phyloP scores from a whole-genome alignment of 768 basidiomycete species.

The Leccinum rimulosum region DNA sequence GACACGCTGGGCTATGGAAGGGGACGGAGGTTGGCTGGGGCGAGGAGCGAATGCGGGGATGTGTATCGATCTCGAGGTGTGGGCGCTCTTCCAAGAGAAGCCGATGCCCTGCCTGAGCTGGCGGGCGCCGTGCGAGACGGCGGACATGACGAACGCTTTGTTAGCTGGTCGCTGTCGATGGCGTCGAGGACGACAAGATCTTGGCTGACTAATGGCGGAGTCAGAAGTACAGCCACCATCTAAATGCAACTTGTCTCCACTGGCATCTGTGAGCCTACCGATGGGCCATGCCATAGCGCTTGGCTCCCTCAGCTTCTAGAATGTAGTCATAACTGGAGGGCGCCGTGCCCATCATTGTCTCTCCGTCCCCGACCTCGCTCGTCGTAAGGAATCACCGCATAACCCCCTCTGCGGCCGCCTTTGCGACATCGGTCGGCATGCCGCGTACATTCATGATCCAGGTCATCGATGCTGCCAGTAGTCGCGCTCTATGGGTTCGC shows the following conservation, averaged over 20 bases:
- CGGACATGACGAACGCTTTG: slow-evolving; percentile 16
- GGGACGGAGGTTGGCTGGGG: slow-evolving; percentile 19
- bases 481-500: slow-evolving; percentile 19
- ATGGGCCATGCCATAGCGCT: too few relatives aligned
- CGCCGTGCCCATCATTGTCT: too few relatives aligned
- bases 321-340: too few relatives aligned
- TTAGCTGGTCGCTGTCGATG: not conserved
- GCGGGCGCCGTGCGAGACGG: slow-evolving; percentile 26
- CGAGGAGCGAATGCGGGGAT: slow-evolving; percentile 37
- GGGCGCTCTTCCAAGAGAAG: not conserved
- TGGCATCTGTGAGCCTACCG: too few relatives aligned
- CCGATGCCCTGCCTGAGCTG: slow-evolving; percentile 27
- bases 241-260: too few relatives aligned
- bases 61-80: slow-evolving; percentile 43
- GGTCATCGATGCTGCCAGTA: slow-evolving; percentile 5
- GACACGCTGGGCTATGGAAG: slow-evolving; percentile 42
- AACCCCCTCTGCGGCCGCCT: not conserved
- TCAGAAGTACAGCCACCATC: too few relatives aligned
- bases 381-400: slow-evolving; percentile 36
- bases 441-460: slow-evolving; percentile 6
- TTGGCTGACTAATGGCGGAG: not conserved
- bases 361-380: too few relatives aligned
- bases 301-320: too few relatives aligned
- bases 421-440: not conserved
- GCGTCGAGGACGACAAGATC: not conserved